These are phyloP conservation scores for Elymus sibiricus DNA, from an alignment of 176 grass and related monocot genomes.

Conservation along the genomic window DNA sequence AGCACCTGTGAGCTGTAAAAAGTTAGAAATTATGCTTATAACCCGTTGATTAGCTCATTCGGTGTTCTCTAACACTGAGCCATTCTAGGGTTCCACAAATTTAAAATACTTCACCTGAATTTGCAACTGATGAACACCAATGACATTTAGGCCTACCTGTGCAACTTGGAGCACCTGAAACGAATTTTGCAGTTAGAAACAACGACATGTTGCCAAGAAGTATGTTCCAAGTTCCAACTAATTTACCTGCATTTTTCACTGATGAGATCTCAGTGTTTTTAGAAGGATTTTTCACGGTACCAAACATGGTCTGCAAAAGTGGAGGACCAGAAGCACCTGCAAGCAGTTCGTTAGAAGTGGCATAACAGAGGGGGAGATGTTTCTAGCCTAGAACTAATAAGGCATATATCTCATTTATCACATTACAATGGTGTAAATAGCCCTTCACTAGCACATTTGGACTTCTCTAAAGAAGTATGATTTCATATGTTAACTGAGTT, in stretches of 20 bases:
- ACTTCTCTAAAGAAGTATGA: background rate
- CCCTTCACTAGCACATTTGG: no score
- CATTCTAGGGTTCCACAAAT: background rate
- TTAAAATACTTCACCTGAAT: background rate
- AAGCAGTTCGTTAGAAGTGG: background rate
- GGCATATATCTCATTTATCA: background rate
- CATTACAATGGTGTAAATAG: background rate
- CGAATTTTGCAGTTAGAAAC: background rate
- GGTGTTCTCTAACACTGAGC: background rate
- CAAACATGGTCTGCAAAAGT: background rate
- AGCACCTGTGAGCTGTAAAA: background rate
- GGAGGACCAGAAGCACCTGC: background rate
- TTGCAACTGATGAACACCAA: background rate
- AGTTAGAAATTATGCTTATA: background rate
- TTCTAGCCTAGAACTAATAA: background rate
- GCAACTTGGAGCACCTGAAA: background rate
- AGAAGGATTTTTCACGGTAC: background rate
- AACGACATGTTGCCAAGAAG: no score
- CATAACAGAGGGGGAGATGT: background rate
- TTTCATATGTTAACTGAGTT: background rate
- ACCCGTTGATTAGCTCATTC: background rate
- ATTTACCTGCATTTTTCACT: no score
- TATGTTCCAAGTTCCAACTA: no score
- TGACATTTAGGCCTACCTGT: background rate
- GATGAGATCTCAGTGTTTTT: no score